Percentiles rank a stretch among this genome's conserved stretches.
Conservation (phyloP, 73 alveolate species). For the Breviolum minutum region DNA sequence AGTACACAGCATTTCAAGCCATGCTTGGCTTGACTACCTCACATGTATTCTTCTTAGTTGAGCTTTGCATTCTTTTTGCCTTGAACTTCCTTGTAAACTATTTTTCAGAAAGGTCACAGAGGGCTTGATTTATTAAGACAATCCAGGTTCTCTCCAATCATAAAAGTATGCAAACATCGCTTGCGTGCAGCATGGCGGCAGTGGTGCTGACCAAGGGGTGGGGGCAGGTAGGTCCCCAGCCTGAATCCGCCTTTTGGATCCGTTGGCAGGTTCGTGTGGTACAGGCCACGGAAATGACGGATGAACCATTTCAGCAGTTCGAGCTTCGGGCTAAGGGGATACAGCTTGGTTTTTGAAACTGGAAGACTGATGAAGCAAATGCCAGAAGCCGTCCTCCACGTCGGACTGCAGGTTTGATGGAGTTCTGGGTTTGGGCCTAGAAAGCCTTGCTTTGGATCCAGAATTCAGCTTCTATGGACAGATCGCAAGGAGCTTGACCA, state of each 20-base stretch:
- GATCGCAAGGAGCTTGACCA: conserved; percentile 25
- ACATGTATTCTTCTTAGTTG: too few species aligned
- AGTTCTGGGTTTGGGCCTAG: conserved; percentile 85
- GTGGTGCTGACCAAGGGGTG: too few species aligned
- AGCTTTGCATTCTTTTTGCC: too few species aligned
- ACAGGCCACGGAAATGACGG: conserved; percentile 92
- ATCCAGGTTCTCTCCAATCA: too few species aligned
- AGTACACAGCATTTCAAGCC: too few species aligned
- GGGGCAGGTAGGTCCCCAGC: too few species aligned
- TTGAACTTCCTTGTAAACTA: too few species aligned
- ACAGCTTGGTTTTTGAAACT: not conserved
- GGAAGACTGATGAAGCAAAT: not conserved
- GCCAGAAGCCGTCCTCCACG: not conserved
- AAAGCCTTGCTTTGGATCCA: conserved; percentile 90
- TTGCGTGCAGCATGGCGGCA: too few species aligned
- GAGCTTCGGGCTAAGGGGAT: conserved; percentile 21
- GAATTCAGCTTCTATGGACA: conserved; percentile 92
- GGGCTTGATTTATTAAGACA: too few species aligned
- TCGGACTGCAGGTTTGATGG: conserved; percentile 45
- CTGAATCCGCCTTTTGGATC: not conserved
- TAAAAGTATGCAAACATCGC: too few species aligned
- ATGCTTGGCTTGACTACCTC: too few species aligned
- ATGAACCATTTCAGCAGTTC: conserved; percentile 89
- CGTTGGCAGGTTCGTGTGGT: conserved; percentile 66
- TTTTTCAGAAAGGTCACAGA: too few species aligned